Conservation (phyloP, 2,329 filamentous ascomycete species). For the Thelonectria discophora region DNA sequence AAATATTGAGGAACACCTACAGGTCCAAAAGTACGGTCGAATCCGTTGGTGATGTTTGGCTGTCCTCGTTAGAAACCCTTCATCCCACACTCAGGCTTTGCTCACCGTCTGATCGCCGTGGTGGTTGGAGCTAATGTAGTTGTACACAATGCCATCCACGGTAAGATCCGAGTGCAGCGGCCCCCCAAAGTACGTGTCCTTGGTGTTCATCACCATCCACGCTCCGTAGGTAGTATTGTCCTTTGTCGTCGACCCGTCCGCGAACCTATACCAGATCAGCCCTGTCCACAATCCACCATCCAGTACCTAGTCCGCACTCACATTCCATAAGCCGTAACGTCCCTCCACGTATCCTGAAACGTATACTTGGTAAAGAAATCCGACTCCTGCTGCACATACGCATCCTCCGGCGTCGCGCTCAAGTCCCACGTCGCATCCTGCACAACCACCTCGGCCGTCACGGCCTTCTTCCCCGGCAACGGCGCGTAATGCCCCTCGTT, state of each 20-base stretch:
- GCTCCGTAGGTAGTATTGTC: slow-evolving; percentile 65
- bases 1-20: slow-evolving; percentile 22
- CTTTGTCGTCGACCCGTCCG: slow-evolving; percentile 51
- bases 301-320: too few relatives aligned
- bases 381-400: slow-evolving; percentile 63
- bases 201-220: slow-evolving; percentile 72
- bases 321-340: slow-evolving; percentile 65
- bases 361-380: slow-evolving; percentile 75
- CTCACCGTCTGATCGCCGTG: slow-evolving; percentile 64
- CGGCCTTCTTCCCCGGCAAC: slow-evolving; percentile 46
- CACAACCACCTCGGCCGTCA: slow-evolving; percentile 57
- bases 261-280: slow-evolving; percentile 40
- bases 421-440: slow-evolving; percentile 73
- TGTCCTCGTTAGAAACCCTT: slow-evolving; percentile 20
- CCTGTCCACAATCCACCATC: too few relatives aligned
- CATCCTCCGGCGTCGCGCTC: slow-evolving; percentile 61
- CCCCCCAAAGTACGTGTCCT: slow-evolving; percentile 69
- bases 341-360: slow-evolving; percentile 66
- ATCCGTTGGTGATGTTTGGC: slow-evolving; percentile 71
- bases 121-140: slow-evolving; percentile 70
- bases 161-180: slow-evolving; percentile 69
- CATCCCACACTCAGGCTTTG: rapidly evolving
- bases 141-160: slow-evolving; percentile 72
- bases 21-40: slow-evolving; percentile 72
- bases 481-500: slow-evolving; percentile 65